Percentiles rank a stretch among this genome's conserved stretches.
phyloP scores from a whole-genome alignment of 352 stramenopile species.

The Pythium oligandrum region DNA sequence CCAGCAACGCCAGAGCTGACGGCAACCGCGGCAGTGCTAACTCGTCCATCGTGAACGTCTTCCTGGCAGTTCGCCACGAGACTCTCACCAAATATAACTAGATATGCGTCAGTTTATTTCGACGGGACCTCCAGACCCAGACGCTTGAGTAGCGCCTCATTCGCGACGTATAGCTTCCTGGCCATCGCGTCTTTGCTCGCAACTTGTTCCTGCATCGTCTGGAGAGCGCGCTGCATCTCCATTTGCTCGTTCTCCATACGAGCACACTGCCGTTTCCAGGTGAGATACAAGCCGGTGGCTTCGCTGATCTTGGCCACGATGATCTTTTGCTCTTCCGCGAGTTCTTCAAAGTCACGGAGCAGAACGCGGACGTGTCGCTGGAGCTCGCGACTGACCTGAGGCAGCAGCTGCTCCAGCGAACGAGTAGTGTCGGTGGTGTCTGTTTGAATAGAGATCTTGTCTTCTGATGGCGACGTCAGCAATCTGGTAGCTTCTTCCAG shows the following conservation, averaged over 20 bases:
- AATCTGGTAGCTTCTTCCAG: constrained; percentile 42
- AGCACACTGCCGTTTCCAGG: constrained; percentile 45
- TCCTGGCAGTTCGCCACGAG: no score
- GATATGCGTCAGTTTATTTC: no score
- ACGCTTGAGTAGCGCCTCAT: constrained; percentile 48
- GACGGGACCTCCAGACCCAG: constrained; percentile 15
- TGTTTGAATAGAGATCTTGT: background rate
- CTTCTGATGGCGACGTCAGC: constrained; percentile 21
- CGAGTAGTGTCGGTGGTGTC: constrained; percentile 13
- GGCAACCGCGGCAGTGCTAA: no score
- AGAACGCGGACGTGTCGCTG: constrained; percentile 41
- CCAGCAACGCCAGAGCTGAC: no score
- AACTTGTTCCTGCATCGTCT: constrained; percentile 34
- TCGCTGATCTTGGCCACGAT: constrained; percentile 57
- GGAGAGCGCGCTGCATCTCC: constrained; percentile 27
- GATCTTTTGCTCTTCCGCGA: constrained; percentile 48
- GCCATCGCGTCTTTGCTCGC: constrained; percentile 47
- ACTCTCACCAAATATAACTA: no score
- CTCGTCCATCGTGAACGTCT: no score
- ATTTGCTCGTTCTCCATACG: constrained; percentile 30
- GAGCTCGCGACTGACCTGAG: constrained; percentile 43
- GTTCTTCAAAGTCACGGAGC: constrained; percentile 50
- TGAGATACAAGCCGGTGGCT: constrained; percentile 50
- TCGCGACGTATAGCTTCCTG: constrained; percentile 60
- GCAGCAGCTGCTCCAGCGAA: constrained; percentile 34